Conservation (phyloP, 768 basidiomycete species). For the Boletus subparvulus region DNA sequence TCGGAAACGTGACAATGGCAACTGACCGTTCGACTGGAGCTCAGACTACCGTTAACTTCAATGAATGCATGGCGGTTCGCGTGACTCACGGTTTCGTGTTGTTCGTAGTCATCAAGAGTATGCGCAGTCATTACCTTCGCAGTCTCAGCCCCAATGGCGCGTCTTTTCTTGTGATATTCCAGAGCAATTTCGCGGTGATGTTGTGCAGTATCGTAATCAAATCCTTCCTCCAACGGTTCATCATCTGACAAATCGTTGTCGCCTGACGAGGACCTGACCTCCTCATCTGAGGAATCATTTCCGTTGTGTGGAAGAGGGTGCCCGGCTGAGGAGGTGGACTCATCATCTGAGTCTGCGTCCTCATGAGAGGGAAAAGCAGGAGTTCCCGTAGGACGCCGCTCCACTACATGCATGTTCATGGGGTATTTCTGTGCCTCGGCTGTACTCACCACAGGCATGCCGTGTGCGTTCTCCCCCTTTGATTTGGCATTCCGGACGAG, state of each 20-base stretch:
- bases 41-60: not conserved
- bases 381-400: constrained; percentile 47
- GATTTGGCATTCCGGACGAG: constrained; percentile 47
- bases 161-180: constrained; percentile 65
- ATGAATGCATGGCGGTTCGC: constrained; percentile 1
- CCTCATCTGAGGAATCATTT: constrained; percentile 24
- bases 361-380: constrained; percentile 5
- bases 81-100: constrained; percentile 44
- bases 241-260: constrained; percentile 35
- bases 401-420: constrained; percentile 71
- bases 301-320: constrained; percentile 35
- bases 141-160: constrained; percentile 52
- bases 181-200: constrained; percentile 76
- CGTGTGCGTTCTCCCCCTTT: constrained; percentile 33
- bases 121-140: constrained; percentile 51
- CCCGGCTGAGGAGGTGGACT: constrained; percentile 45
- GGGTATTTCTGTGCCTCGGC: constrained; percentile 40
- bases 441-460: constrained; percentile 35
- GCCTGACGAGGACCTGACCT: constrained; percentile 16
- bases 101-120: constrained; percentile 42
- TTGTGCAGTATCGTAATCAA: constrained; percentile 59
- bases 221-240: constrained; percentile 47
- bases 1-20: constrained; percentile 64
- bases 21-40: constrained; percentile 43
- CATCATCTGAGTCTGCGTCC: constrained; percentile 65